Conservation (phyloP, 805 yeast genomes). For the Lipomyces chichibuensis region DNA sequence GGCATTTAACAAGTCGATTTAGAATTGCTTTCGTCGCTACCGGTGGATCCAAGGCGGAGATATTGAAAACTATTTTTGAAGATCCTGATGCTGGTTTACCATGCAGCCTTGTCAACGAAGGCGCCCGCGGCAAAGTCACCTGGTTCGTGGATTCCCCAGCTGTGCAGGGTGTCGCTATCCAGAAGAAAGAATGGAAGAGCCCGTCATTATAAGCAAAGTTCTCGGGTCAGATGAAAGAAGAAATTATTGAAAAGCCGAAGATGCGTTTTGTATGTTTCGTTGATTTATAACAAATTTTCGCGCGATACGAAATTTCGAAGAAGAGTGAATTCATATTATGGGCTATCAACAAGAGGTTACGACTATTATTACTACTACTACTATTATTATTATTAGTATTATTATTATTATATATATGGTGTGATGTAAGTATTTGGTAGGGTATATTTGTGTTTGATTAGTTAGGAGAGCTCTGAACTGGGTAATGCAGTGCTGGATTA, state of each 20-base stretch:
- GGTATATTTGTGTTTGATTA: background rate
- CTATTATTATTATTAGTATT: background rate
- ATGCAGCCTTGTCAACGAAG: slow-evolving; percentile 88
- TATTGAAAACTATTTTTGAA: slow-evolving; percentile 88
- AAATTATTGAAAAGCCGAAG: background rate
- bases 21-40: slow-evolving; percentile 93
- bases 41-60: slow-evolving; percentile 93
- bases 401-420: background rate
- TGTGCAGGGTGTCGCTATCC: slow-evolving; percentile 36
- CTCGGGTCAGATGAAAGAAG: background rate
- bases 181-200: slow-evolving; percentile 35
- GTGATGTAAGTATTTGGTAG: background rate
- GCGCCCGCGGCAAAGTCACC: slow-evolving; percentile 93
- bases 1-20: background rate
- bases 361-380: background rate
- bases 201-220: slow-evolving; percentile 20
- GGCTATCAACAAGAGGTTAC: background rate
- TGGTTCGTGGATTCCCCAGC: slow-evolving; percentile 90
- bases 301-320: background rate
- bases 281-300: background rate
- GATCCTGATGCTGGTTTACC: slow-evolving; percentile 97
- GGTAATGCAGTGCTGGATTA: background rate
- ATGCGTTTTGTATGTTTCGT: background rate
- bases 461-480: background rate
- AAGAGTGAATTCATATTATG: background rate